These are phyloP conservation scores for Alternaria consortialis DNA, from an alignment of 2,329 filamentous ascomycete genomes.

Conservation along the genomic window DNA sequence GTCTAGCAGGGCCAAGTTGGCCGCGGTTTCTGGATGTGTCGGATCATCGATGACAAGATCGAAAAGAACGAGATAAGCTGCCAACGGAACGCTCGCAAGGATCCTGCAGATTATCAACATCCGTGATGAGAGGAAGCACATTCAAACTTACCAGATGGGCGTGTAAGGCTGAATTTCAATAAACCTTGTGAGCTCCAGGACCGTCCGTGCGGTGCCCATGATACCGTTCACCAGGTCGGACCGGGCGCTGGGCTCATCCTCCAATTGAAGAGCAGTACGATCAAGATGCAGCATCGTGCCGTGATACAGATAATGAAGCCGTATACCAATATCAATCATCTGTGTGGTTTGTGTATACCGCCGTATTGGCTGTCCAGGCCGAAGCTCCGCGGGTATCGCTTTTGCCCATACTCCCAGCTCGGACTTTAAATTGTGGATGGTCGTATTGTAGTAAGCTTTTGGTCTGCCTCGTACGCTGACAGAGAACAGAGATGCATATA, in stretches of 20 bases:
- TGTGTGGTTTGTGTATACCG: not conserved
- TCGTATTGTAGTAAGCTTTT: not conserved
- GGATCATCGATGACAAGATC: not conserved
- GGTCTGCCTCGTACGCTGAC: not conserved
- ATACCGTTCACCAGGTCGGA: not conserved
- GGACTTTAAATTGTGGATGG: not conserved
- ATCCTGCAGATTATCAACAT: not conserved
- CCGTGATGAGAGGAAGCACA: not conserved
- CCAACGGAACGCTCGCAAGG: not conserved
- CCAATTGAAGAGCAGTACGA: not conserved
- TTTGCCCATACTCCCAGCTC: not conserved
- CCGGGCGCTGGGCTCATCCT: not conserved
- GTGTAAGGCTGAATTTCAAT: not conserved
- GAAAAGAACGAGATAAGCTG: not conserved
- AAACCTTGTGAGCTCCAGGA: not conserved
- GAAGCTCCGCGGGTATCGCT: not conserved
- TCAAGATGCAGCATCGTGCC: not conserved
- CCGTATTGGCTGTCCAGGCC: not conserved
- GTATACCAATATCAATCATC: not conserved
- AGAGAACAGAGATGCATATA: constrained; percentile 1
- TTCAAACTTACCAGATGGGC: not conserved
- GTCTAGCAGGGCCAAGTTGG: not conserved
- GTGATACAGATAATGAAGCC: not conserved
- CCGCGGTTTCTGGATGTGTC: not conserved
- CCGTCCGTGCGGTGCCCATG: not conserved